Base-by-base conservation (phyloP, 2,329 filamentous ascomycete genomes). In the Zasmidium citrigriseum region DNA sequence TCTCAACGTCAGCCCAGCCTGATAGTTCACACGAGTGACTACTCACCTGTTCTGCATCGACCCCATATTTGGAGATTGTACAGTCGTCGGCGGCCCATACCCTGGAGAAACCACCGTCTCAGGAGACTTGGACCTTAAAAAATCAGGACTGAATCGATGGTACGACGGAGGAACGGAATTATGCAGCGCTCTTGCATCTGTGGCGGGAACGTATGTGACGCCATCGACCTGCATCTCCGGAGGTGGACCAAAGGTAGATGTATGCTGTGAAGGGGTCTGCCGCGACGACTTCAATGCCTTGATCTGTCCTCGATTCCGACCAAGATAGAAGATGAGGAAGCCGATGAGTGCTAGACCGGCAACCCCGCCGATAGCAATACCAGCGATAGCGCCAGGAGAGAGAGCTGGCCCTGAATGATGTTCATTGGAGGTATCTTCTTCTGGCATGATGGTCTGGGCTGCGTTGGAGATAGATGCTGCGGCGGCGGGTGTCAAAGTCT, bases 181-280 rank as follows among this genome's bases (percentile, higher is more conserved):
- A 11, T 45, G 18, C 1, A 23, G 14, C 11, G 41, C 53, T 12
- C 53, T 2, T 2, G 53, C 24, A n/a, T 55, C 53, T 1, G 21
- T 16, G 3, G 45, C 53, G 3, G 53, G 53, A 2, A 55, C 53
- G 45, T 49, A 55, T 4, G 45, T 55, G 2, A 55, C 24, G 4
- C 53, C 45, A 10, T 55, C 53, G 24, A 55, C 45, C 16, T 25
- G 20, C 53, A 55, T 49, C 27, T 55, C 53, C 5, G 53, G 53
- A 7, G 53, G 24, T 20, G n/a, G 18, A n/a, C 16, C 21, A 27
- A 23, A 5, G 20, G 53, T 24, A n/a, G 18, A n/a, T 16, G 27
- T 27, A 11, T 3, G 52, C 20, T 21, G n/a, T 22, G 24, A n/a
- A 21, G 22, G 14, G 7, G 3, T 10, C 24, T 16, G n/a, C 10